These are phyloP conservation scores for Claviceps maximensis DNA, from an alignment of 2,329 filamentous ascomycete genomes.

Conservation along the genomic window DNA sequence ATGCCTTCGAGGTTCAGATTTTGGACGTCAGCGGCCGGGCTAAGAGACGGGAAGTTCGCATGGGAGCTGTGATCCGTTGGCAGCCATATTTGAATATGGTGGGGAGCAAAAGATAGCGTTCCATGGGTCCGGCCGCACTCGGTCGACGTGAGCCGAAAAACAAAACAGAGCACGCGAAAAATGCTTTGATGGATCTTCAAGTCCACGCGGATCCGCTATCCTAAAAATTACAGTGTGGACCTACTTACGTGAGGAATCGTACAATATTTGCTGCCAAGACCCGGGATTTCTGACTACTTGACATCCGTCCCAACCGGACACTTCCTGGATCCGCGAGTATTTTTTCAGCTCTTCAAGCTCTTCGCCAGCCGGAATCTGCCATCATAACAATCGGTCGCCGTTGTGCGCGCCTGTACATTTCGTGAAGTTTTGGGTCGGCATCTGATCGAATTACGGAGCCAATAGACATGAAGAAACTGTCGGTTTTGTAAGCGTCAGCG, in stretches of 20 bases:
- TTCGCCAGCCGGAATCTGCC: slow-evolving; percentile 26
- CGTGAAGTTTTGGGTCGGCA: slow-evolving; percentile 59
- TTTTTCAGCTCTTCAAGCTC: slow-evolving; percentile 1
- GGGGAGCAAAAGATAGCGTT: background rate
- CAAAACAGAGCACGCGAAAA: background rate
- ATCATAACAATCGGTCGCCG: slow-evolving; percentile 55
- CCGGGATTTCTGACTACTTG: background rate
- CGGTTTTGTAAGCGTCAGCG: slow-evolving; percentile 10
- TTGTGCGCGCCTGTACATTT: slow-evolving; percentile 64
- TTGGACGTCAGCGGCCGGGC: background rate
- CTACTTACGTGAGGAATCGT: background rate
- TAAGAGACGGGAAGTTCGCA: background rate
- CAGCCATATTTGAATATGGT: background rate
- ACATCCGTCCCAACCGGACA: slow-evolving; percentile 1
- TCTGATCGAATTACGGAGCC: slow-evolving; percentile 93
- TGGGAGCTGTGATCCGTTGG: background rate
- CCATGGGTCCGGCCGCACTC: background rate
- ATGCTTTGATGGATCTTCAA: background rate
- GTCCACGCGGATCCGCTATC: background rate
- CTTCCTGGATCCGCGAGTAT: background rate
- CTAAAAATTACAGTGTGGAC: background rate
- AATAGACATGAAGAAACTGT: slow-evolving; percentile 94
- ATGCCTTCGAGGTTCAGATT: background rate
- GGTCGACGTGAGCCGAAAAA: background rate
- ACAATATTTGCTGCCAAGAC: slow-evolving; percentile 1